These are phyloP conservation scores for Colletotrichum tofieldiae DNA, from an alignment of 2,329 filamentous ascomycete genomes.

Conservation along the genomic window DNA sequence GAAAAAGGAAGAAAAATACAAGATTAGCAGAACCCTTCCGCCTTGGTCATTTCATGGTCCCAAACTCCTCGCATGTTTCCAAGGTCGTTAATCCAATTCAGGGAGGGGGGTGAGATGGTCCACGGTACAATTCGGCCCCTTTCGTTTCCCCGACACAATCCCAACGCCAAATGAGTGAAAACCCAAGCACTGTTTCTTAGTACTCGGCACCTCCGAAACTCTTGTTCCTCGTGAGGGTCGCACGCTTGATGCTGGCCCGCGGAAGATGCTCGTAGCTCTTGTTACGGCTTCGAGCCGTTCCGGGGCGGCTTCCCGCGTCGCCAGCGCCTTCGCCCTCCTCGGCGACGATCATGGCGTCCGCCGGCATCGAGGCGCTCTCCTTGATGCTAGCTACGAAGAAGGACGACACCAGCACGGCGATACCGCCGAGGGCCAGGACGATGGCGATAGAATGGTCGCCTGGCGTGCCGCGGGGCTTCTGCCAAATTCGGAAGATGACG, in stretches of 20 bases:
- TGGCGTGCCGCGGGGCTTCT: slow-evolving; percentile 88
- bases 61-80: slow-evolving; percentile 34
- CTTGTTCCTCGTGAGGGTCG: slow-evolving; percentile 63
- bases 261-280: slow-evolving; percentile 60
- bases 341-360: slow-evolving; percentile 57
- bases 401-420: slow-evolving; percentile 83
- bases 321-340: slow-evolving; percentile 58
- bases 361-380: slow-evolving; percentile 67
- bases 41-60: slow-evolving; percentile 16
- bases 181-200: slow-evolving; percentile 45
- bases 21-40: slow-evolving; percentile 17
- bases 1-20: background rate
- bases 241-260: slow-evolving; percentile 61
- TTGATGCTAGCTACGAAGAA: slow-evolving; percentile 78
- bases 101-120: background rate
- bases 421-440: slow-evolving; percentile 87
- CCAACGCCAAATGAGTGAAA: slow-evolving; percentile 39
- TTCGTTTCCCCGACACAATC: slow-evolving; percentile 1
- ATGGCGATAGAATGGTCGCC: slow-evolving; percentile 91
- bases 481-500: slow-evolving; percentile 85
- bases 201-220: slow-evolving; percentile 67
- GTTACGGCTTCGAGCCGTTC: slow-evolving; percentile 54
- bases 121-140: background rate
- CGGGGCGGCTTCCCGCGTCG: slow-evolving; percentile 46
- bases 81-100: slow-evolving; percentile 20